A percentile compares a stretch with the other conserved stretches of the same genome.
phyloP scores from a whole-genome alignment of 768 basidiomycete species.

The Lentinula sp. region DNA sequence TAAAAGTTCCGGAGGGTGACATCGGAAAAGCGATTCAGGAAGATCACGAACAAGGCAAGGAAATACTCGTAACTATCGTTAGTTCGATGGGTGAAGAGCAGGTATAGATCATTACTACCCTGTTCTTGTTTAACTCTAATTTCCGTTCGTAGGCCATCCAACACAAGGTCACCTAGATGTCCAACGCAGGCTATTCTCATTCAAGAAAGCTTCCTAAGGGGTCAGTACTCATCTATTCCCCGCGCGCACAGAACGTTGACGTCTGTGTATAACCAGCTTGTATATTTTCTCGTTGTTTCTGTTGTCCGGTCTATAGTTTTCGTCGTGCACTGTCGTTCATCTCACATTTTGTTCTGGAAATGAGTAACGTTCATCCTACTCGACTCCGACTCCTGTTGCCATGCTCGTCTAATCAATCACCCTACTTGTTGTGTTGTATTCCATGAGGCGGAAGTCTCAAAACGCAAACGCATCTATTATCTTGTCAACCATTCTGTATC shows the following conservation, averaged over 20 bases:
- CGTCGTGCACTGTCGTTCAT: constrained; percentile 1
- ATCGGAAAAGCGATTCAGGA: constrained; percentile 65
- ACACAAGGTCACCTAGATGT: background rate
- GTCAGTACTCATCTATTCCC: background rate
- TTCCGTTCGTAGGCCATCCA: constrained; percentile 47
- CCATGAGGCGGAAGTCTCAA: background rate
- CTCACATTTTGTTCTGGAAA: background rate
- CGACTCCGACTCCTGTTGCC: background rate
- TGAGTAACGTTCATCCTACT: background rate
- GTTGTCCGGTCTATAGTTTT: constrained; percentile 3
- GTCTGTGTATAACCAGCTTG: background rate
- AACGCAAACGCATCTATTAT: constrained; percentile 1
- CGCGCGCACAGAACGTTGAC: background rate
- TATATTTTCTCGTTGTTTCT: background rate
- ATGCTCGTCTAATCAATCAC: background rate
- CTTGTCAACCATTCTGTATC: background rate
- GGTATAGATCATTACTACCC: constrained; percentile 25
- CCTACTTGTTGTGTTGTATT: background rate
- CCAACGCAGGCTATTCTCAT: constrained; percentile 31
- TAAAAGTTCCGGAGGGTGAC: constrained; percentile 84
- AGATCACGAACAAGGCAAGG: constrained; percentile 83
- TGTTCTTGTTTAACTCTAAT: background rate
- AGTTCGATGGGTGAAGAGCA: constrained; percentile 92
- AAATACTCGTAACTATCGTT: constrained; percentile 81
- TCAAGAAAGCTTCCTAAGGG: constrained; percentile 82